Conservation (phyloP, 495 filamentous ascomycete species). For the Tirmania nivea region DNA sequence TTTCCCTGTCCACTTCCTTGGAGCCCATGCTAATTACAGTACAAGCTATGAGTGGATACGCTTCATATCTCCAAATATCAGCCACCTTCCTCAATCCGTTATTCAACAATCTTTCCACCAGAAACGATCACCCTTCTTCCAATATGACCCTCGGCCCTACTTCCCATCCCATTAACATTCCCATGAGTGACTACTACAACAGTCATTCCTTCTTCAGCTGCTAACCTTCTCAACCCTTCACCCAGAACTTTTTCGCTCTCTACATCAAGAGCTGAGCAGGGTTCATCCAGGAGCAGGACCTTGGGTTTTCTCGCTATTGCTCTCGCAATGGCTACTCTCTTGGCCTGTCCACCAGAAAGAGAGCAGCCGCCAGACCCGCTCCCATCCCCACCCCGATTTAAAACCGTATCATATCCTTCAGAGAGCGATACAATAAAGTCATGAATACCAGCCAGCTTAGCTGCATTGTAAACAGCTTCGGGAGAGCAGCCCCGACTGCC, state of each 20-base stretch:
- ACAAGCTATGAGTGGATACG: too few relatives aligned
- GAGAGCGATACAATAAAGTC: slow-evolving; percentile 58
- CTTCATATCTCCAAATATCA: too few relatives aligned
- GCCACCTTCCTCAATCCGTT: too few relatives aligned
- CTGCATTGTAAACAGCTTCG: slow-evolving; percentile 32
- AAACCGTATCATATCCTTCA: slow-evolving; percentile 55
- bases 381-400: slow-evolving; percentile 39
- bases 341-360: slow-evolving; percentile 67
- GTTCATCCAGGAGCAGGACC: slow-evolving; percentile 68
- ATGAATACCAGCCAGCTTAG: slow-evolving; percentile 49
- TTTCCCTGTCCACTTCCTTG: too few relatives aligned
- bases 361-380: slow-evolving; percentile 47
- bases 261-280: slow-evolving; percentile 59
- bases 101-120: slow-evolving; percentile 2
- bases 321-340: slow-evolving; percentile 61
- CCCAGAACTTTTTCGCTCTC: slow-evolving; percentile 41
- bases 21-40: too few relatives aligned
- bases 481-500: slow-evolving; percentile 5
- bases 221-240: background rate
- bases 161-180: background rate
- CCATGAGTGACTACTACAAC: background rate
- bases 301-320: slow-evolving; percentile 48
- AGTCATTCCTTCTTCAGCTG: background rate
- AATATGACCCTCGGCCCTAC: background rate
- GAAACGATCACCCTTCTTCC: slow-evolving; percentile 4